These are phyloP conservation scores for Suhomyces sp. DNA, from an alignment of 805 yeast genomes.

Conservation along the genomic window DNA sequence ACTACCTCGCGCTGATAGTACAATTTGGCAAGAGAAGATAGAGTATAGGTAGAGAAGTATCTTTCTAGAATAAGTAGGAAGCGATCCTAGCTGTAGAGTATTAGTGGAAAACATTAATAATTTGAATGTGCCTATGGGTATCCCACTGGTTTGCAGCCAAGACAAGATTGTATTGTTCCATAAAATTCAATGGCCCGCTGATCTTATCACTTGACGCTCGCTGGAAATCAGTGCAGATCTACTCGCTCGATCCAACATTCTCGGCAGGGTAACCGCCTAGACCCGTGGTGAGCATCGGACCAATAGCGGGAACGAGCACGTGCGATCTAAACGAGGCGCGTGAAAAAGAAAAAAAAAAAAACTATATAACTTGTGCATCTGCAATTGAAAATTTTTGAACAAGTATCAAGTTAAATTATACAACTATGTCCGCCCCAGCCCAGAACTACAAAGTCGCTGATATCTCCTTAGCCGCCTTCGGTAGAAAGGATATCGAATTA, in stretches of 20 bases:
- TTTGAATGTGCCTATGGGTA: no score
- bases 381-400: conserved; percentile 3
- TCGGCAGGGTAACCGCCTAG: neutral
- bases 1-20: no score
- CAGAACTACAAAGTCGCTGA: conserved; percentile 92
- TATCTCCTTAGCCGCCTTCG: conserved; percentile 97
- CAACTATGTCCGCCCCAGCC: conserved; percentile 41
- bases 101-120: no score
- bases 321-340: conserved; percentile 1
- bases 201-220: no score
- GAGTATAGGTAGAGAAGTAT: no score
- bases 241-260: neutral
- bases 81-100: no score
- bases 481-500: conserved; percentile 98
- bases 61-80: no score
- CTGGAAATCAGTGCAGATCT: neutral
- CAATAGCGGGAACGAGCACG: neutral
- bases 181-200: no score
- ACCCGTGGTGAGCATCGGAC: neutral
- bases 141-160: no score
- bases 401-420: conserved; percentile 3
- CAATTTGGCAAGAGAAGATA: no score
- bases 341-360: neutral
- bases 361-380: conserved; percentile 1
- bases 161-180: no score